Evolutionary conservation across 305 asterid genomes (phyloP).

Genomic region (Caryopteris hybrid): DNA sequence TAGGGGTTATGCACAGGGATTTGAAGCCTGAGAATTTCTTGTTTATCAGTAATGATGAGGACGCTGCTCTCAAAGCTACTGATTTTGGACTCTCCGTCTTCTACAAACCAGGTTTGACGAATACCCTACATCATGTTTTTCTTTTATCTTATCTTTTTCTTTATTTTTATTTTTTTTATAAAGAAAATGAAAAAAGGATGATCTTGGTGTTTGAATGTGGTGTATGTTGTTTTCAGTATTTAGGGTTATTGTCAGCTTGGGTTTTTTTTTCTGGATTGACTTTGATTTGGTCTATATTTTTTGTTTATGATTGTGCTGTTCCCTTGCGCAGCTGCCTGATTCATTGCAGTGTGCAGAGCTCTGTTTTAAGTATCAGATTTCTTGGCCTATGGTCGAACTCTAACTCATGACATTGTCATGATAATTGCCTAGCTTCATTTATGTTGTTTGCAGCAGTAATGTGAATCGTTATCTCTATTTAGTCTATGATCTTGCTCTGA

Average conservation of each 20-base stretch:
- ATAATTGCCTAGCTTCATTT: not conserved
- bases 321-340: no score
- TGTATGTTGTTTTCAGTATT: not conserved
- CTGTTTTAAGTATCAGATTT: not conserved
- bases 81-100: conserved; percentile 95
- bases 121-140: no score
- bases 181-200: not conserved
- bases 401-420: not conserved
- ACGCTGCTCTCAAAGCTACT: conserved; percentile 85
- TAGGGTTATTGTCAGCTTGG: not conserved
- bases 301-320: not conserved
- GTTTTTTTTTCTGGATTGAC: not conserved
- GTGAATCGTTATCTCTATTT: not conserved
- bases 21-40: conserved; percentile 95
- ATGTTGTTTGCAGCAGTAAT: not conserved
- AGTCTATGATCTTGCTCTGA: not conserved
- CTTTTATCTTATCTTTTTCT: no score
- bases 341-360: not conserved
- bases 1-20: conserved; percentile 90
- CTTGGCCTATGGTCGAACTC: no score
- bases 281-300: not conserved
- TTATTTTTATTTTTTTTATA: not conserved
- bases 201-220: not conserved
- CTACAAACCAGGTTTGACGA: conserved; percentile 72
- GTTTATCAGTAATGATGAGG: conserved; percentile 63